Conservation (phyloP, 495 filamentous ascomycete species). For the Aspergillus affinis region DNA sequence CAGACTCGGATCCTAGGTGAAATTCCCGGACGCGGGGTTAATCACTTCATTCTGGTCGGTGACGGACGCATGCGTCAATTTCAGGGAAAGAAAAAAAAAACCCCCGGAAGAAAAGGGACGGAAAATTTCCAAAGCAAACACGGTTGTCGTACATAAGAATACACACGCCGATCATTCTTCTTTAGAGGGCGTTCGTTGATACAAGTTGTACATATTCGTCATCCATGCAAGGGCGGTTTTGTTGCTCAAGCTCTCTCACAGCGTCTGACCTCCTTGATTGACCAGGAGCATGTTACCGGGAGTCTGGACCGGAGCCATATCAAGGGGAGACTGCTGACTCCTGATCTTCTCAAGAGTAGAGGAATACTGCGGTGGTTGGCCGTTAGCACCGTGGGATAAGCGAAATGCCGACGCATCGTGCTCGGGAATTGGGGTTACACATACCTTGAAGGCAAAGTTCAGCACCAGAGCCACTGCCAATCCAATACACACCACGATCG, state of each 20-base stretch:
- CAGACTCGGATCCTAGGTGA: neutral
- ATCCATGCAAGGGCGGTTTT: neutral
- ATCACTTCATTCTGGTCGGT: neutral
- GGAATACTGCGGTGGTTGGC: slow-evolving; percentile 29
- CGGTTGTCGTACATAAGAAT: neutral
- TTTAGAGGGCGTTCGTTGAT: neutral
- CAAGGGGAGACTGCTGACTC: slow-evolving; percentile 15
- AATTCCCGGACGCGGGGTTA: neutral
- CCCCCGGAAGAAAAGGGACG: neutral
- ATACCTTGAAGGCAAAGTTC: slow-evolving; percentile 83
- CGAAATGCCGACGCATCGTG: neutral
- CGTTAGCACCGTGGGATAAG: slow-evolving; percentile 10
- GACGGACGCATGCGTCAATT: neutral
- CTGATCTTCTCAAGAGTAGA: slow-evolving; percentile 30
- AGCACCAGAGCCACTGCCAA: slow-evolving; percentile 74
- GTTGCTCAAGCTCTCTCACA: neutral
- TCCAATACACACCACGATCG: slow-evolving; percentile 77
- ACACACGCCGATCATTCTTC: neutral
- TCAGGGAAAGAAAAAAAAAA: neutral
- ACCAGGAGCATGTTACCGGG: neutral
- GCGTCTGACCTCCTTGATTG: slow-evolving; percentile 2
- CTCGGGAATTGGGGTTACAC: slow-evolving; percentile 4
- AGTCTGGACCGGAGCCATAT: slow-evolving; percentile 11
- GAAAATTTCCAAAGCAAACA: neutral
- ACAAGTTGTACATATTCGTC: neutral